Base-by-base conservation (phyloP, 169 alveolate species). In the Ichthyophthirius multifiliis region DNA sequence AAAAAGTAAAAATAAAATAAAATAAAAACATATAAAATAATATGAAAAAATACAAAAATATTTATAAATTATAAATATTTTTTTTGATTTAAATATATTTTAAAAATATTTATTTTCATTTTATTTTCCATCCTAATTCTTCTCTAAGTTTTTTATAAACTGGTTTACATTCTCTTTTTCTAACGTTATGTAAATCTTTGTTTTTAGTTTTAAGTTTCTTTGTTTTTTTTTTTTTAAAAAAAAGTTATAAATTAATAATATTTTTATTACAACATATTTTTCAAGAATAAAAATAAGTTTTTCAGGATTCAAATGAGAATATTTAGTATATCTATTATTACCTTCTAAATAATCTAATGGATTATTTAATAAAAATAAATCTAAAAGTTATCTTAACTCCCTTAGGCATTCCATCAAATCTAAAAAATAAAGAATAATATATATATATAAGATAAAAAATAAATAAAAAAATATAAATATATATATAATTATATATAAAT, bases 251-350 rank as follows among this genome's bases (percentile, higher is more conserved):
- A 55, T 15, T 20, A 9, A 55, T 55, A 15, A 23, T 55, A n/a
- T n/a, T n/a, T n/a, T n/a, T n/a, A n/a, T 55, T 55, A 55, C 71
- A 23, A 55, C 71, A 9, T 55, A 55, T 55, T 55, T 55, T 13
- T 55, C 71, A 15, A 55, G 31, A 3, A 55, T 10, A 55, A 23
- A 34, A 20, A 55, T 55, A 27, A 55, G 31, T 23, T 55, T 55
- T 55, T 7, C 31, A 15, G 71, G 41, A 3, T 55, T 39, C 31
- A 55, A 27, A 55, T 55, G 10, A 13, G 10, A 27, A n/a, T 55
- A 55, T 4, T 13, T 55, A 27, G 12, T 5, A 12, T 55, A 13
- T 55, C 71, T 55, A 39, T 55, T 55, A 23, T 55, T 55, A 27
- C 71, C 71, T 55, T 55, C 71, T 20, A 55, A 27, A 55, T 55